These are phyloP conservation scores for Entomortierella beljakovae DNA, from an alignment of 192 early-diverging fungal genomes.

Conservation along the genomic window DNA sequence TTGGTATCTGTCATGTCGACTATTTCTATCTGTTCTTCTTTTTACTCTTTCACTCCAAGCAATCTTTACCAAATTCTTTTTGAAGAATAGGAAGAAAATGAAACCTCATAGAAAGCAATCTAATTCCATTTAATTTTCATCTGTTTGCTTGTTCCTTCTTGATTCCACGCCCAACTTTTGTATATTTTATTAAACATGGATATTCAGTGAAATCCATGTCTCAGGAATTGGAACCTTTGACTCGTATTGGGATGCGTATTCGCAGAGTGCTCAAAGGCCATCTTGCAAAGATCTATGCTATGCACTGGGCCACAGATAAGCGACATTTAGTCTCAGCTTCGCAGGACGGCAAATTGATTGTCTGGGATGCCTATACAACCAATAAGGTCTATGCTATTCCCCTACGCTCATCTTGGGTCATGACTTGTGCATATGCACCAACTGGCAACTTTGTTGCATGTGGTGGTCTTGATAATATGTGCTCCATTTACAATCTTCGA, in stretches of 20 bases:
- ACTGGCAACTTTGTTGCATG: constrained; percentile 99
- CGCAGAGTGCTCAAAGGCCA: constrained; percentile 98
- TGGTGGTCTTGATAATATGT: constrained; percentile 99
- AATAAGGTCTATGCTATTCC: constrained; percentile 99
- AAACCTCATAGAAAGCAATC: constrained; percentile 86
- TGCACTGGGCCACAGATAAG: constrained; percentile 99
- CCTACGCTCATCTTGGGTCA: constrained; percentile 99
- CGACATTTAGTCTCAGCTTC: constrained; percentile 98
- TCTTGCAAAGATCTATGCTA: constrained; percentile 98
- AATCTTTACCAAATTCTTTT: too few species aligned
- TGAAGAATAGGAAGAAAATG: too few species aligned
- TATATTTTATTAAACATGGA: too few species aligned
- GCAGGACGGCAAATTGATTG: constrained; percentile 99
- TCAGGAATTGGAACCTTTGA: constrained; percentile 89
- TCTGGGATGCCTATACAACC: constrained; percentile 99
- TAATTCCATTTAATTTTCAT: too few species aligned
- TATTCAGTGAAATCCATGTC: constrained; percentile 87
- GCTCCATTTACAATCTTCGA: constrained; percentile 98
- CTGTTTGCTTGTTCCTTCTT: too few species aligned
- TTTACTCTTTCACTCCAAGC: too few species aligned
- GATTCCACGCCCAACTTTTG: too few species aligned
- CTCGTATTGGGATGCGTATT: constrained; percentile 94
- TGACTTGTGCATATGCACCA: constrained; percentile 99
- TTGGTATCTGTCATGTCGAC: too few species aligned
- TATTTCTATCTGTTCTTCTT: too few species aligned